Evolutionary conservation across 352 stramenopile genomes (phyloP), one percentile per base, ranked within the genome.

Genomic region (Pythium guiyangense): DNA sequence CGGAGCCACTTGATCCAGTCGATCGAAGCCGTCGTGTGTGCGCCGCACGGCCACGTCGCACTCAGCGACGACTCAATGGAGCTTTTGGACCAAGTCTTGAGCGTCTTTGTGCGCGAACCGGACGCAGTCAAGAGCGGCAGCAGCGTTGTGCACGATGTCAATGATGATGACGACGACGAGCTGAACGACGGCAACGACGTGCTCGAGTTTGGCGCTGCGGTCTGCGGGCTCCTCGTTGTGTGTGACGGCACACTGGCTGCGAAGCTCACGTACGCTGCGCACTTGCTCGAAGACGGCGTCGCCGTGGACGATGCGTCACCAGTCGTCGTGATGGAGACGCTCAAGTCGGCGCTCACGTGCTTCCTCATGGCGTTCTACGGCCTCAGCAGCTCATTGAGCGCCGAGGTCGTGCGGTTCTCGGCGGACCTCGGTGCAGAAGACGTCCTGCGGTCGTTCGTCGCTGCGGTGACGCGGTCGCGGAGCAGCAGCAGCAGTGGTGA

Each of bases 351-450:
- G 52, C 69, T 94, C 25, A 89, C 74, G 66, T 84, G 75, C 53
- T 90, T 90, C 57, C 64, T 94, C 22, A 92, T 94, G 70, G 73
- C 78, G 12, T 90, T 94, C 49, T 94, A 92, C 62, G 84, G 77
- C 29, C 88, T 94, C 66, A 92, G 79, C 40, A 89, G 75, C 56
- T 92, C 81, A 6, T 54, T 90, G 12, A 88, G 77, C 35, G 74
- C 77, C 2, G 84, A 94, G n/a, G 58, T 92, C 15, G 79, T 84
- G 3, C 81, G 84, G 2, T 86, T 80, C 46, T 94, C 81, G 0
- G 79, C 84, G 0, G 72, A 91, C 22, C 59, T 88, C 0, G 84
- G 84, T 26, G 79, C 81, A 0, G 75, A 88, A 9, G 76, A 73
- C n/a, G 81, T 94, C 3, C 50, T 94, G 4, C 71, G 71, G 31